These are phyloP conservation scores for Vittaforma corneae DNA, from an alignment of 371 early-diverging fungal genomes.

Conservation along the genomic window DNA sequence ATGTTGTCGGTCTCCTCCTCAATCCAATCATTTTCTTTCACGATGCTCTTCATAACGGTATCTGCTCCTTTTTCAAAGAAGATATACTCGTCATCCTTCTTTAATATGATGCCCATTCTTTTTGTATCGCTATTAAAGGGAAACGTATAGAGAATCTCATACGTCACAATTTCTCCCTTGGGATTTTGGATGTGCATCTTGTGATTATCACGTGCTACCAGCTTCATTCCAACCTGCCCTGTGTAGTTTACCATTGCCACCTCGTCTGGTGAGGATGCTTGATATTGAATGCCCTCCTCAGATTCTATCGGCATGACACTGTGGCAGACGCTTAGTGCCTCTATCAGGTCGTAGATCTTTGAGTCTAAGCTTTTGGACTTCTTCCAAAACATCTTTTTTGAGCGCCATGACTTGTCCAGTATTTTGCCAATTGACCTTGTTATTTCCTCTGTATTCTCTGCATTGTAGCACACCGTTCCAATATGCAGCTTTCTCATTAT, in stretches of 20 bases:
- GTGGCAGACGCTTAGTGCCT: conserved; percentile 76
- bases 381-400: neutral
- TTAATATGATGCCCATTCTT: conserved; percentile 91
- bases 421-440: neutral
- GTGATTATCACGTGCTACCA: conserved; percentile 63
- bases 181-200: conserved; percentile 23
- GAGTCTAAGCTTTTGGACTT: conserved; percentile 39
- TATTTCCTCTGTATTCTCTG: conserved; percentile 63
- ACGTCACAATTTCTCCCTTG: conserved; percentile 51
- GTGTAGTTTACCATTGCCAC: conserved; percentile 93
- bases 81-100: conserved; percentile 61
- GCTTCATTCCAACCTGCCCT: conserved; percentile 70
- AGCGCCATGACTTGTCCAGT: neutral
- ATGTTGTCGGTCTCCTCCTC: conserved; percentile 95
- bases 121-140: conserved; percentile 93
- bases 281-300: conserved; percentile 63
- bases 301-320: conserved; percentile 65
- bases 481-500: conserved; percentile 86
- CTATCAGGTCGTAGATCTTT: conserved; percentile 69
- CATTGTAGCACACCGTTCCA: conserved; percentile 80
- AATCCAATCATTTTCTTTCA: conserved; percentile 86
- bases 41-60: conserved; percentile 76
- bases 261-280: conserved; percentile 97
- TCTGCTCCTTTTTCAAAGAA: conserved; percentile 96
- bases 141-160: conserved; percentile 76